These are phyloP conservation scores for Canariomyces notabilis DNA, from an alignment of 2,329 filamentous ascomycete genomes.

Conservation along the genomic window DNA sequence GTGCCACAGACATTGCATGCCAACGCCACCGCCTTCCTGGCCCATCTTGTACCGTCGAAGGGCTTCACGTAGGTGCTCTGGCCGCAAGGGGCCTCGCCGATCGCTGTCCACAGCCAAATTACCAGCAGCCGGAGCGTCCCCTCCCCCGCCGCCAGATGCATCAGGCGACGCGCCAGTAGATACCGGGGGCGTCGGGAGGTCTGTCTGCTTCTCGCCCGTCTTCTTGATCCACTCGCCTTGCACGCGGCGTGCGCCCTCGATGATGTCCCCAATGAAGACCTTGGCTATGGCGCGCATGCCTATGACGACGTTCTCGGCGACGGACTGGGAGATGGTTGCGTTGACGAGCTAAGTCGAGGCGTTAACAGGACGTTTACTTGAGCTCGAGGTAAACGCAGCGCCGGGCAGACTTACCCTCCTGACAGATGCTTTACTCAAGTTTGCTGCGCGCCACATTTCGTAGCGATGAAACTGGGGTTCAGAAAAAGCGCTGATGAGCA, in stretches of 20 bases:
- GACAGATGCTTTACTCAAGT: slow-evolving; percentile 63
- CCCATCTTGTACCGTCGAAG: slow-evolving; percentile 61
- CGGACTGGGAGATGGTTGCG: slow-evolving; percentile 74
- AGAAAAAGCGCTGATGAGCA: slow-evolving; percentile 62
- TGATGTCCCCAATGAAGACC: slow-evolving; percentile 69
- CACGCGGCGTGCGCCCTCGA: slow-evolving; percentile 65
- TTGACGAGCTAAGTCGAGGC: slow-evolving; percentile 60
- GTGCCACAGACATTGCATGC: slow-evolving; percentile 57
- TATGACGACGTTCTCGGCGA: slow-evolving; percentile 66
- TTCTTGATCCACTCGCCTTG: slow-evolving; percentile 66
- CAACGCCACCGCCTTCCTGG: slow-evolving; percentile 58
- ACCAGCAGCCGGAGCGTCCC: slow-evolving; percentile 19
- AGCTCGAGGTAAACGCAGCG: neutral
- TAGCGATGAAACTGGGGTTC: slow-evolving; percentile 64
- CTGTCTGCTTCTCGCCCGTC: slow-evolving; percentile 52
- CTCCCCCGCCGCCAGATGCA: slow-evolving; percentile 2
- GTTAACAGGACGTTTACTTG: slow-evolving; percentile 7
- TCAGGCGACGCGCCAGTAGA: slow-evolving; percentile 31
- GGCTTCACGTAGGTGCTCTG: slow-evolving; percentile 71
- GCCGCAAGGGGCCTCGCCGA: slow-evolving; percentile 49
- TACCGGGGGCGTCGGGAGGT: slow-evolving; percentile 41
- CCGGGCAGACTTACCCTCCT: slow-evolving; percentile 49
- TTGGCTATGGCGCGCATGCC: slow-evolving; percentile 74
- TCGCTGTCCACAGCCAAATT: slow-evolving; percentile 27
- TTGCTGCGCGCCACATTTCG: slow-evolving; percentile 64